These are phyloP conservation scores for Hypholoma sublateritium DNA, from an alignment of 768 basidiomycete species.

Conservation along the genomic window DNA sequence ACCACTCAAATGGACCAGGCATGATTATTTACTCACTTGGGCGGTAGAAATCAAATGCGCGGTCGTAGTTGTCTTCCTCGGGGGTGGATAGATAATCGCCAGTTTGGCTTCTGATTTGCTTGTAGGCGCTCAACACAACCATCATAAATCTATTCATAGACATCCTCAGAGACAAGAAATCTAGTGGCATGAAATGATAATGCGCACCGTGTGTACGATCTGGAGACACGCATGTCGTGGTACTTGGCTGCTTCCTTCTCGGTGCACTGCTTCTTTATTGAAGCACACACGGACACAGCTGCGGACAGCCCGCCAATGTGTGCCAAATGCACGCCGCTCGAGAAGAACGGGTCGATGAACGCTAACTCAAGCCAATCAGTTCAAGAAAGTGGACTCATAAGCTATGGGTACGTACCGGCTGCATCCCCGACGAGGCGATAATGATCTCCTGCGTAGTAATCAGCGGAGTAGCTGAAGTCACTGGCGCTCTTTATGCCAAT, in stretches of 20 bases:
- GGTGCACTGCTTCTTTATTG: slow-evolving; percentile 27
- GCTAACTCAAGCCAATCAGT: slow-evolving; percentile 21
- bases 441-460: slow-evolving; percentile 31
- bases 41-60: slow-evolving; percentile 44
- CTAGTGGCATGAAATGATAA: neutral
- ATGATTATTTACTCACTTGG: slow-evolving; percentile 28
- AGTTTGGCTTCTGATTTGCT: slow-evolving; percentile 46
- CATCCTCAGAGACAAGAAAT: neutral
- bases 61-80: slow-evolving; percentile 47
- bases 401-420: slow-evolving; percentile 27
- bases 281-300: slow-evolving; percentile 36
- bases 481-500: slow-evolving; percentile 22
- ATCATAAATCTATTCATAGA: slow-evolving; percentile 38
- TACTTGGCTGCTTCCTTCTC: slow-evolving; percentile 32
- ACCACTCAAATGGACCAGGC: neutral
- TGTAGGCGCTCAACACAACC: slow-evolving; percentile 51
- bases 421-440: slow-evolving; percentile 42
- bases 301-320: slow-evolving; percentile 38
- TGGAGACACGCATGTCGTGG: slow-evolving; percentile 34
- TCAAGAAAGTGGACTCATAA: neutral
- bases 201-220: slow-evolving; percentile 32
- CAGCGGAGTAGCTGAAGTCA: slow-evolving; percentile 38
- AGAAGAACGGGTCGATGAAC: slow-evolving; percentile 49
- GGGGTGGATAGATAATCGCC: slow-evolving; percentile 38
- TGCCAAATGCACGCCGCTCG: slow-evolving; percentile 43